A percentile compares a stretch with the other conserved stretches of the same genome.
Conservation (phyloP, 2,329 filamentous ascomycete genomes). For the Apiospora kogelbergensis region DNA sequence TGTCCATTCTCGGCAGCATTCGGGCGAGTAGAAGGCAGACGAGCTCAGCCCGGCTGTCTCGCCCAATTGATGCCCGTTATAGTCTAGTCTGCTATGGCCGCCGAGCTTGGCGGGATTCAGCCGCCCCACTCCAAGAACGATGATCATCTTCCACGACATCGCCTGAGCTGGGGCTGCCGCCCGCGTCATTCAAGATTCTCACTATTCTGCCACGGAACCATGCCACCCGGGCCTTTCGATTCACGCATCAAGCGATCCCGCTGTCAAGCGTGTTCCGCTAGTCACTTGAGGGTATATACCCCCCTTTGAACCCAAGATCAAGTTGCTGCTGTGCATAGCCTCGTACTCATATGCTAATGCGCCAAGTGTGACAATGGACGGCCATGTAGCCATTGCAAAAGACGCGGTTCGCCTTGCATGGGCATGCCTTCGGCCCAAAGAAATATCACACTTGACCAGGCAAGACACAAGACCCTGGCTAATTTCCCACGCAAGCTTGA, state of each 20-base stretch:
- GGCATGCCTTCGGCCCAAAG: neutral
- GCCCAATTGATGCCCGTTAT: neutral
- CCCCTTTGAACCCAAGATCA: neutral
- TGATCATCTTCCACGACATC: neutral
- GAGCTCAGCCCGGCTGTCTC: neutral
- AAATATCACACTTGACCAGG: constrained; percentile 9
- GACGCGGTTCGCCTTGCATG: constrained; percentile 9
- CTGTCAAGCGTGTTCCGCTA: constrained; percentile 9
- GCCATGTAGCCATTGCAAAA: constrained; percentile 11
- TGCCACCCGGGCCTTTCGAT: constrained; percentile 15
- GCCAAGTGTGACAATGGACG: neutral
- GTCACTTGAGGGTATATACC: constrained; percentile 13
- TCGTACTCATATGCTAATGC: neutral
- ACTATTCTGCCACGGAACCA: neutral
- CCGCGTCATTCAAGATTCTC: neutral
- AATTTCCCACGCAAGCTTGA: neutral
- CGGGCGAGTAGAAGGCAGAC: neutral
- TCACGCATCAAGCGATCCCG: constrained; percentile 11
- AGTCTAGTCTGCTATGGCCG: neutral
- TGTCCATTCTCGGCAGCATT: neutral
- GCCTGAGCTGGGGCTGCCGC: neutral
- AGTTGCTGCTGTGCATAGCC: neutral
- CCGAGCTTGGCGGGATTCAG: neutral
- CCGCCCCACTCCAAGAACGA: neutral
- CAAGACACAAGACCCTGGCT: constrained; percentile 9